Conservation (phyloP, 306 rosid species). For the Lathyrus tuberosus region DNA sequence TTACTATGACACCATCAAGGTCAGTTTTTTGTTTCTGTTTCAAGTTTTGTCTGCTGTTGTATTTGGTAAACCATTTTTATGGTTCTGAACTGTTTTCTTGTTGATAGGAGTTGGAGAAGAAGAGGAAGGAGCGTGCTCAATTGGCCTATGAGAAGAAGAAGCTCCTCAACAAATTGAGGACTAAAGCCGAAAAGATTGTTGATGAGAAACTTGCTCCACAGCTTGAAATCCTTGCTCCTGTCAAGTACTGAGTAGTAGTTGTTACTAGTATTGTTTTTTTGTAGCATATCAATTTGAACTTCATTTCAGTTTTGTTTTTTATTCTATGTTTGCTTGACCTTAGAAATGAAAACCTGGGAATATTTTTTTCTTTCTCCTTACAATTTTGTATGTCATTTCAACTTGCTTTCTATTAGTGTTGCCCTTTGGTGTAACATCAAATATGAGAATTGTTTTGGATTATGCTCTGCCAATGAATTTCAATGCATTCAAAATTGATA, state of each 20-base stretch:
- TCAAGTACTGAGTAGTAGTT: constrained; percentile 2
- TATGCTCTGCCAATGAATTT: too few species aligned
- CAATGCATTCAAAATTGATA: too few species aligned
- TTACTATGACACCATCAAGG: background rate
- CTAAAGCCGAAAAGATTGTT: constrained; percentile 4
- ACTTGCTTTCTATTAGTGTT: too few species aligned
- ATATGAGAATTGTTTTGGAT: too few species aligned
- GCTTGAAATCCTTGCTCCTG: constrained; percentile 14
- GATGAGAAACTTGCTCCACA: constrained; percentile 23
- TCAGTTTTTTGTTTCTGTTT: background rate
- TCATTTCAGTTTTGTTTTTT: too few species aligned
- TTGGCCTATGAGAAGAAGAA: constrained; percentile 18
- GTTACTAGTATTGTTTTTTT: background rate
- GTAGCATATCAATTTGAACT: too few species aligned
- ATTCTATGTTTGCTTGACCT: too few species aligned
- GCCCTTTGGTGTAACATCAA: too few species aligned
- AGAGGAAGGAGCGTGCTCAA: constrained; percentile 14
- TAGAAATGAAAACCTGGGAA: too few species aligned
- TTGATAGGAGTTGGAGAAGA: constrained; percentile 11
- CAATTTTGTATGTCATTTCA: too few species aligned
- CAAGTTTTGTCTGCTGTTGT: background rate
- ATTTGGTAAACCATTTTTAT: background rate
- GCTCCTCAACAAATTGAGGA: constrained; percentile 6
- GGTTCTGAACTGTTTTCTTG: background rate
- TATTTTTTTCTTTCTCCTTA: too few species aligned